A percentile compares a stretch with the other conserved stretches of the same genome.
These are phyloP conservation scores for Rutidosis leptorrhynchoides DNA, from an alignment of 129 eudicot species.

Conservation along the genomic window DNA sequence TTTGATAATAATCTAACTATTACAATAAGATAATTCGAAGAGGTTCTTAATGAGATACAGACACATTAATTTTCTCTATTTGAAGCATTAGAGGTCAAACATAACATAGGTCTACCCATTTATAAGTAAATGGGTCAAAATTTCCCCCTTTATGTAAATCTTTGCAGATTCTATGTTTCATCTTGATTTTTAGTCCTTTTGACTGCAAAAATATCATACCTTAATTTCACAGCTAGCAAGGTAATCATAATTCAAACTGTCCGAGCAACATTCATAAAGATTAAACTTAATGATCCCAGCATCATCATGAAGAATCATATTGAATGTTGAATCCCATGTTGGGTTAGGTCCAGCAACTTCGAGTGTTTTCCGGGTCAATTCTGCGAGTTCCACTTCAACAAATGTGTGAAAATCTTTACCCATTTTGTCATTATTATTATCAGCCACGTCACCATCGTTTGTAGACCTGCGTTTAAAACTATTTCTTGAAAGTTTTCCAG, in stretches of 20 bases:
- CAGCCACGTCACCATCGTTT: slow-evolving; percentile 30
- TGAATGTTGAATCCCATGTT: slow-evolving; percentile 76
- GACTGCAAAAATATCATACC: slow-evolving; percentile 42
- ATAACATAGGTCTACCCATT: neutral
- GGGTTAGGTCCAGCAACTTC: slow-evolving; percentile 64
- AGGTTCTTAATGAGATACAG: neutral
- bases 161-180: neutral
- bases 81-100: neutral
- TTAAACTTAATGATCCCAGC: slow-evolving; percentile 64
- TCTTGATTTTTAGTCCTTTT: neutral
- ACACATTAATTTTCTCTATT: neutral
- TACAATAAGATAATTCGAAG: neutral
- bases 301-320: slow-evolving; percentile 84
- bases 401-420: slow-evolving; percentile 71
- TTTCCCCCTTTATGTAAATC: neutral
- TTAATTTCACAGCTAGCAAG: slow-evolving; percentile 87
- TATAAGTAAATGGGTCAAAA: neutral
- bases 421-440: slow-evolving; percentile 24
- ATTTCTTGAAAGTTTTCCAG: slow-evolving; percentile 55
- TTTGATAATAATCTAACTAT: neutral
- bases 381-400: slow-evolving; percentile 91
- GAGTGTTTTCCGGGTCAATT: slow-evolving; percentile 68
- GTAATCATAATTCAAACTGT: slow-evolving; percentile 58
- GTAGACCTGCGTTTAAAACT: slow-evolving; percentile 44
- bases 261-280: slow-evolving; percentile 71